phyloP scores from a whole-genome alignment of 106 monocot species.

The Platanthera zijinensis region DNA sequence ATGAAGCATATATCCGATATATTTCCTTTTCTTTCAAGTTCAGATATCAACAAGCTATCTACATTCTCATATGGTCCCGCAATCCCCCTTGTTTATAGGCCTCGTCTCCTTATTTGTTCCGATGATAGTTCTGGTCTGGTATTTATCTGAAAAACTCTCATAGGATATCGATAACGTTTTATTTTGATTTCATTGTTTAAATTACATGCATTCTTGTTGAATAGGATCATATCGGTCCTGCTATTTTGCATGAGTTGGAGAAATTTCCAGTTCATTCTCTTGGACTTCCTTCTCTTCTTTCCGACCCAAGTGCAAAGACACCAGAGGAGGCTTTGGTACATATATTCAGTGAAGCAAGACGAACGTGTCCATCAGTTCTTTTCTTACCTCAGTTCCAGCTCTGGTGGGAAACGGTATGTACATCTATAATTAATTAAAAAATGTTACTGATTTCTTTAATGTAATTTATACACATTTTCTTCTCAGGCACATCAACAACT shows the following conservation, averaged over 20 bases:
- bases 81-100: constrained; percentile 89
- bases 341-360: constrained; percentile 97
- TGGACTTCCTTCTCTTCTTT: constrained; percentile 94
- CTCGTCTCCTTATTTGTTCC: constrained; percentile 84
- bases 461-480: constrained; percentile 7
- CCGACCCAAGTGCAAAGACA: constrained; percentile 96
- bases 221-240: constrained; percentile 98
- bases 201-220: constrained; percentile 27
- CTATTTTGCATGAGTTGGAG: constrained; percentile 90
- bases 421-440: constrained; percentile 6
- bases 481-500: constrained; percentile 59
- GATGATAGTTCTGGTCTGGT: constrained; percentile 92
- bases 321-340: constrained; percentile 98
- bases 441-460: constrained; percentile 1
- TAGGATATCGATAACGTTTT: background rate
- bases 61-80: constrained; percentile 66
- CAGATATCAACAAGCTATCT: constrained; percentile 52
- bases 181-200: constrained; percentile 9
- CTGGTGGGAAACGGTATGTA: constrained; percentile 98
- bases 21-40: constrained; percentile 65
- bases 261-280: constrained; percentile 98
- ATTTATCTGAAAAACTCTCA: constrained; percentile 13
- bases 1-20: constrained; percentile 68
- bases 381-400: constrained; percentile 96
- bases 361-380: constrained; percentile 80